These are phyloP conservation scores for Smittium mucronatum DNA, from an alignment of 371 early-diverging fungal genomes.

Conservation along the genomic window DNA sequence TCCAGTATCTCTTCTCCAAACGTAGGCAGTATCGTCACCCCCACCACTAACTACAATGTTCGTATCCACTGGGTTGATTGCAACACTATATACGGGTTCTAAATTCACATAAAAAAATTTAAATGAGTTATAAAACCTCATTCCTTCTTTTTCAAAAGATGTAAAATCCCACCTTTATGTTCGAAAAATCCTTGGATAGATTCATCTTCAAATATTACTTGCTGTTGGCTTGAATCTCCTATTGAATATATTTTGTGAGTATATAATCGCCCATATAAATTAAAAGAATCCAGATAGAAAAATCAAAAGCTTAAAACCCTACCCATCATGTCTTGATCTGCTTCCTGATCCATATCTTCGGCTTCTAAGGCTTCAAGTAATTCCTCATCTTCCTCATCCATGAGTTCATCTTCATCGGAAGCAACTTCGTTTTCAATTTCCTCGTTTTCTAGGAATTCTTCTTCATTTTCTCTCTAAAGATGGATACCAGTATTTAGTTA, in stretches of 20 bases:
- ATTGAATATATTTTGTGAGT: constrained; percentile 7
- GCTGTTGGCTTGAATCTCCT: constrained; percentile 10
- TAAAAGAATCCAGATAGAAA: not conserved
- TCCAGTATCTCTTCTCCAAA: constrained; percentile 81
- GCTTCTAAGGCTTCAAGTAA: constrained; percentile 33
- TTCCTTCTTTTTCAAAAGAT: too few relatives aligned
- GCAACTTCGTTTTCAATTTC: constrained; percentile 19
- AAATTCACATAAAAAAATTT: not conserved
- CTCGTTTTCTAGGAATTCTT: constrained; percentile 19
- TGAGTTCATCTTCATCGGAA: constrained; percentile 29
- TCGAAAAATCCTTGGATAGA: constrained; percentile 85
- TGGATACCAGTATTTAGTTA: constrained; percentile 15
- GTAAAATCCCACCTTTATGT: constrained; percentile 84
- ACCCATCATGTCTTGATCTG: constrained; percentile 12
- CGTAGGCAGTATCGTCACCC: constrained; percentile 81
- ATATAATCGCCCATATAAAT: not conserved
- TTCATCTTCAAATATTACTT: constrained; percentile 56
- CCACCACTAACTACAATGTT: constrained; percentile 61
- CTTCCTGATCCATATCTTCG: constrained; percentile 21
- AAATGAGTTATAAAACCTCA: too few relatives aligned
- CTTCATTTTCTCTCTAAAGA: constrained; percentile 17
- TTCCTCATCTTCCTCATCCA: constrained; percentile 38
- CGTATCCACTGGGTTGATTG: not conserved
- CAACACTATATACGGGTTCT: constrained; percentile 9
- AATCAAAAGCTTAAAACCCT: constrained; percentile 6